Percentiles rank a stretch among this genome's conserved stretches.
Conservation (phyloP, 331 rosid species). For the Ulmus americana region DNA sequence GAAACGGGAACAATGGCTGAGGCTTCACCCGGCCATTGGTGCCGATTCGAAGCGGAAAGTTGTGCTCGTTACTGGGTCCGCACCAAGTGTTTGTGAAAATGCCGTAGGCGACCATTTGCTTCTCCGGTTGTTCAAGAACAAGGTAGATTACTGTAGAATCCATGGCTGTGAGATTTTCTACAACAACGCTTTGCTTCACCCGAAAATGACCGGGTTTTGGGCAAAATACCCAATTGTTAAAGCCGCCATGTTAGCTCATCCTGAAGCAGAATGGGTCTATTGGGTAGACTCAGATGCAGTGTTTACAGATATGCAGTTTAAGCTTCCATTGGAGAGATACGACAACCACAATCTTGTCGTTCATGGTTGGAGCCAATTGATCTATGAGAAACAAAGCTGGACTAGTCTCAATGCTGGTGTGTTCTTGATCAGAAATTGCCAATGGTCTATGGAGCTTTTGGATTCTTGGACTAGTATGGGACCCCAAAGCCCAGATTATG, state of each 20-base stretch:
- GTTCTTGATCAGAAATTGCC: slow-evolving; percentile 69
- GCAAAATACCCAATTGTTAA: slow-evolving; percentile 68
- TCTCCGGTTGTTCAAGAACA: slow-evolving; percentile 65
- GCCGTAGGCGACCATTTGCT: slow-evolving; percentile 72
- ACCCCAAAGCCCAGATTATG: slow-evolving; percentile 57
- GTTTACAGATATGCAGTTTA: slow-evolving; percentile 84
- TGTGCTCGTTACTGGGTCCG: slow-evolving; percentile 56
- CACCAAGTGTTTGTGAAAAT: slow-evolving; percentile 51
- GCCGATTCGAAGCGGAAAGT: slow-evolving; percentile 24
- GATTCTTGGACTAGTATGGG: slow-evolving; percentile 81
- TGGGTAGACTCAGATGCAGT: slow-evolving; percentile 93
- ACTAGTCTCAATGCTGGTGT: slow-evolving; percentile 90
- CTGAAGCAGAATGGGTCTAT: slow-evolving; percentile 91
- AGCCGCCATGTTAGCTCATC: slow-evolving; percentile 82
- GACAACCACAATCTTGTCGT: slow-evolving; percentile 55
- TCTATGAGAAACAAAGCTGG: slow-evolving; percentile 66
- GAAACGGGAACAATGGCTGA: slow-evolving; percentile 58
- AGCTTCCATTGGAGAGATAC: slow-evolving; percentile 56
- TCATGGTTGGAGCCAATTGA: slow-evolving; percentile 74
- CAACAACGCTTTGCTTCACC: slow-evolving; percentile 61
- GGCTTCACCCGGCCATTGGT: slow-evolving; percentile 40
- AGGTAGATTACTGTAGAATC: slow-evolving; percentile 64
- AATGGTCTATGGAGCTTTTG: slow-evolving; percentile 75
- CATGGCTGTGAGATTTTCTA: slow-evolving; percentile 70
- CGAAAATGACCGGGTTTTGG: slow-evolving; percentile 61